phyloP scores from a whole-genome alignment of 345 rosid genomes.

The Balakata baccata region DNA sequence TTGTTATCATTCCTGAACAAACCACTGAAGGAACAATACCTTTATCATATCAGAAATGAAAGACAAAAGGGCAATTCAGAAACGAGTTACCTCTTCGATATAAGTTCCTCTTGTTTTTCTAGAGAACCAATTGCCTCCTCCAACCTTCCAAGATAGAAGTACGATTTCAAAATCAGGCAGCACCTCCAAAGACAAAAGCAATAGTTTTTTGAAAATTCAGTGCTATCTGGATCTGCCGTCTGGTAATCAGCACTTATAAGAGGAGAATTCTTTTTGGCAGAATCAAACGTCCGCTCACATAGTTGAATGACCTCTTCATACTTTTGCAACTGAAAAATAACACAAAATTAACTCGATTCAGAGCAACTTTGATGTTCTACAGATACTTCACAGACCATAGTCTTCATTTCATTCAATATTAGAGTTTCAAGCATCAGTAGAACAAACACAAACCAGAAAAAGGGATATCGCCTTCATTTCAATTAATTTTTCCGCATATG shows the following conservation, averaged over 20 bases:
- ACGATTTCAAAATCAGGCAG: constrained; percentile 59
- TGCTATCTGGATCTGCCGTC: constrained; percentile 35
- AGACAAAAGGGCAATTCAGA: constrained; percentile 1
- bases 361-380: background rate
- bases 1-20: constrained; percentile 40
- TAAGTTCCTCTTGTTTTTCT: constrained; percentile 57
- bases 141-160: constrained; percentile 79
- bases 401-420: background rate
- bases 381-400: background rate
- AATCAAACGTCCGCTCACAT: constrained; percentile 71
- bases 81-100: constrained; percentile 39
- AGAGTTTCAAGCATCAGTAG: constrained; percentile 1
- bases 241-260: constrained; percentile 22
- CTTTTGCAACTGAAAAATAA: constrained; percentile 61
- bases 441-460: constrained; percentile 51
- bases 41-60: constrained; percentile 15
- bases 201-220: constrained; percentile 39
- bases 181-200: constrained; percentile 66
- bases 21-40: constrained; percentile 17
- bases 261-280: constrained; percentile 64
- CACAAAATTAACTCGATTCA: constrained; percentile 25
- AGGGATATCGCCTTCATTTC: constrained; percentile 82
- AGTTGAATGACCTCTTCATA: constrained; percentile 82
- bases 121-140: constrained; percentile 75
- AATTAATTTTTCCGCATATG: constrained; percentile 68